Evolutionary conservation across 1,284 basidiomycete genomes (phyloP).

Genomic region (Apiotrichum mycotoxinovorans): DNA sequence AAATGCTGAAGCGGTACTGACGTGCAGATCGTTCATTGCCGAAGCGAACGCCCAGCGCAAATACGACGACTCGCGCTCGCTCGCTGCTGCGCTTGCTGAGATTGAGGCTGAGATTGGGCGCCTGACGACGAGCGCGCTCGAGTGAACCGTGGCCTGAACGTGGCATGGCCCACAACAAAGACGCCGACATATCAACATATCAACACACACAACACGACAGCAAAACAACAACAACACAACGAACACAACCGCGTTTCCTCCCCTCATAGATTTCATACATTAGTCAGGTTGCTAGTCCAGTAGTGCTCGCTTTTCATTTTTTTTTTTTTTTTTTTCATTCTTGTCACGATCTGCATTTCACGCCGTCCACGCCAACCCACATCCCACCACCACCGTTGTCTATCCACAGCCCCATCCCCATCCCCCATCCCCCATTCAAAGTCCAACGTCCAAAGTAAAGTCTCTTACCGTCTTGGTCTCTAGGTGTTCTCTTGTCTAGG

Average conservation of each 20-base stretch:
- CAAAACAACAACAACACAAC: not conserved
- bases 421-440: no score
- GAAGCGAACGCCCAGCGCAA: constrained; percentile 79
- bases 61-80: constrained; percentile 79
- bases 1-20: not conserved
- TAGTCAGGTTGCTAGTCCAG: no score
- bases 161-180: not conserved
- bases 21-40: constrained; percentile 50
- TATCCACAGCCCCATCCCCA: not conserved
- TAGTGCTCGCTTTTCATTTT: no score
- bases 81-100: constrained; percentile 70
- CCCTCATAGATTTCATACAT: no score
- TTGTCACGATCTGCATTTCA: no score
- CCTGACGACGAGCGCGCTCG: constrained; percentile 47
- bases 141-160: not conserved
- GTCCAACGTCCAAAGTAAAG: no score
- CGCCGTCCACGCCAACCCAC: no score
- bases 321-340: no score
- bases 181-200: not conserved
- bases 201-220: not conserved
- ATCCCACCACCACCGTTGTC: no score
- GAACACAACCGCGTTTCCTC: not conserved
- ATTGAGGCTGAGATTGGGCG: constrained; percentile 74
- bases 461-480: no score
- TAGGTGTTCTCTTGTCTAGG: no score